Percentiles rank a stretch among this genome's conserved stretches.
Evolutionary conservation across 2,329 filamentous ascomycete species (phyloP).

Genomic region (Alternaria ventricosa): DNA sequence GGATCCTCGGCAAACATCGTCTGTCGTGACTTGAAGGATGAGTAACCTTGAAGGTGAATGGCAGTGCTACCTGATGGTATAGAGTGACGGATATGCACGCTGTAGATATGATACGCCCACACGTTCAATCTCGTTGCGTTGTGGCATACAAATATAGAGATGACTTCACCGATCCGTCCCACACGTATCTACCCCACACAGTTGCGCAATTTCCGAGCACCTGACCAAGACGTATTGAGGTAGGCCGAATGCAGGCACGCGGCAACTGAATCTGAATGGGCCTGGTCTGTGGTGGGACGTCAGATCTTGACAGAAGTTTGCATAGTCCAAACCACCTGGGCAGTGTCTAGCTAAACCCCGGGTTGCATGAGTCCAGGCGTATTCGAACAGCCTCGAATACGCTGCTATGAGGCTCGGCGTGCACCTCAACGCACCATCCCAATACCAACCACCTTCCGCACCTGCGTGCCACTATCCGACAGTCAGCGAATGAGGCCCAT

Average conservation of each 20-base stretch:
- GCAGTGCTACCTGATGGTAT: neutral
- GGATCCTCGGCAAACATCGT: neutral
- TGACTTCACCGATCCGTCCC: slow-evolving; percentile 11
- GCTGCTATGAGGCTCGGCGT: neutral
- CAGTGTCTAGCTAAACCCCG: neutral
- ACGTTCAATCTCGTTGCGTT: neutral
- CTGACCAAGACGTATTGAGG: slow-evolving; percentile 9
- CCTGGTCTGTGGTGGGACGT: neutral
- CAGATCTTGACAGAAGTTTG: slow-evolving; percentile 2
- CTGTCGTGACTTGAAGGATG: neutral
- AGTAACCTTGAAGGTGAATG: neutral
- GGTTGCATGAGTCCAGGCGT: neutral
- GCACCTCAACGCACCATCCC: slow-evolving; percentile 3
- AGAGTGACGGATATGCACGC: neutral
- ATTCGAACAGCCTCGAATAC: neutral
- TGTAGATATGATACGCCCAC: neutral
- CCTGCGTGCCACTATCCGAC: slow-evolving; percentile 5
- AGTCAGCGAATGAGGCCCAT: slow-evolving; percentile 7
- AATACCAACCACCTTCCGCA: slow-evolving; percentile 4
- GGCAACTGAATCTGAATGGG: neutral
- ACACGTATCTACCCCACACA: slow-evolving; percentile 12
- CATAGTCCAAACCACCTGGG: neutral
- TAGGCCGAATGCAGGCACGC: slow-evolving; percentile 10
- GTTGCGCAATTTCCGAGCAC: neutral
- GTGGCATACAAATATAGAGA: slow-evolving; percentile 2